These are phyloP conservation scores for Asterophora lycoperdoides DNA, from an alignment of 768 basidiomycete genomes.

Conservation along the genomic window DNA sequence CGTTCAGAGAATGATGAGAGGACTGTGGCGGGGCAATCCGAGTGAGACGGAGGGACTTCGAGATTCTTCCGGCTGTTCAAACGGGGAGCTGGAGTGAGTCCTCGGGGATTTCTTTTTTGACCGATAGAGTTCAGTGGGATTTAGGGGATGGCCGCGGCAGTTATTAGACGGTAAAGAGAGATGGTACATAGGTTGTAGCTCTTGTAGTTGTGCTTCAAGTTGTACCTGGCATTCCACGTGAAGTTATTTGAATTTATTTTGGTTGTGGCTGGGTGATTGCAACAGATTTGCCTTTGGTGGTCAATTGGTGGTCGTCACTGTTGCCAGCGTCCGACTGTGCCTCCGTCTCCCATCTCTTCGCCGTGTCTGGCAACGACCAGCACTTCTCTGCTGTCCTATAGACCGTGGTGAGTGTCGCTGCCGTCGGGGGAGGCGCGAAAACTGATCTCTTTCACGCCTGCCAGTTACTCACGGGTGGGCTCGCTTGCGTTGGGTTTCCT, in stretches of 20 bases:
- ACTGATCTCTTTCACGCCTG: slow-evolving; percentile 11
- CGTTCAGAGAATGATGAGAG: background rate
- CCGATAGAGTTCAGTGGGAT: background rate
- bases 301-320: slow-evolving; percentile 24
- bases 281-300: slow-evolving; percentile 30
- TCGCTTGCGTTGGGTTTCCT: slow-evolving; percentile 16
- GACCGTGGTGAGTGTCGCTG: slow-evolving; percentile 15
- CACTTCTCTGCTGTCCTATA: slow-evolving; percentile 2
- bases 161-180: background rate
- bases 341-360: slow-evolving; percentile 15
- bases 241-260: slow-evolving; percentile 28
- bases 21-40: slow-evolving; percentile 8
- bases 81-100: background rate
- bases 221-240: slow-evolving; percentile 21
- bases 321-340: slow-evolving; percentile 27
- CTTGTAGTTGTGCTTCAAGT: no score
- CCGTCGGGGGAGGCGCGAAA: background rate
- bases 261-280: slow-evolving; percentile 34
- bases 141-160: background rate
- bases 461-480: slow-evolving; percentile 15
- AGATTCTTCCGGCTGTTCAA: slow-evolving; percentile 7
- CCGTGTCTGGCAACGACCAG: slow-evolving; percentile 13
- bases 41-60: slow-evolving; percentile 3
- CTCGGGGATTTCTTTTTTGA: slow-evolving; percentile 11
- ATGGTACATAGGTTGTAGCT: no score